Evolutionary conservation across 208 protist genomes (phyloP).

Genomic region (Acanthamoeba castellanii): DNA sequence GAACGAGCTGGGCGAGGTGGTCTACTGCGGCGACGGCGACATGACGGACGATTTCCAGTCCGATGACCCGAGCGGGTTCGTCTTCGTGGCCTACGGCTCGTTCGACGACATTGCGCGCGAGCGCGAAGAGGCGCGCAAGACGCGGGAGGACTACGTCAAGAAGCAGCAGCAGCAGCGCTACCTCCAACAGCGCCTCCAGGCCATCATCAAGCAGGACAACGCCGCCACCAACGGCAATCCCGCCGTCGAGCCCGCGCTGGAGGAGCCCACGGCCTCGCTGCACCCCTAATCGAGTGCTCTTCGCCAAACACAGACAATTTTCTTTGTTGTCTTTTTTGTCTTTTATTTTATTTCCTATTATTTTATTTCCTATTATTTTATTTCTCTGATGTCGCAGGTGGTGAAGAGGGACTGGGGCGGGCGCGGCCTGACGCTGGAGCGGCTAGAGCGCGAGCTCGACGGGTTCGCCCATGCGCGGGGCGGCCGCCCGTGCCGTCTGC

Average conservation of each 20-base stretch:
- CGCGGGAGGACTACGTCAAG: conserved; percentile 32
- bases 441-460: background rate
- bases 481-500: background rate
- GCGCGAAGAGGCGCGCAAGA: conserved; percentile 58
- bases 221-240: background rate
- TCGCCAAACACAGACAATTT: no score
- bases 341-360: no score
- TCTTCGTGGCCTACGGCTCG: conserved; percentile 45
- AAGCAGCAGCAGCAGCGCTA: conserved; percentile 44
- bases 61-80: conserved; percentile 32
- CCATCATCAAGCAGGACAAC: conserved; percentile 32
- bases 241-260: no score
- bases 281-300: no score
- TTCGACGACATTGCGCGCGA: conserved; percentile 10
- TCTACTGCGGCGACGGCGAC: conserved; percentile 61
- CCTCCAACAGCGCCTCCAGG: conserved; percentile 24
- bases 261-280: no score
- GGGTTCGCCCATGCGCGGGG: background rate
- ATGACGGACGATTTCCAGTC: conserved; percentile 34
- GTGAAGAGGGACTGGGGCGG: conserved; percentile 11
- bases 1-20: conserved; percentile 36
- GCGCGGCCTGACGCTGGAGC: background rate
- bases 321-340: no score
- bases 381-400: no score
- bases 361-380: no score